Evolutionary conservation across 805 yeast genomes (phyloP).

Genomic region (Monosporozyma solicola): DNA sequence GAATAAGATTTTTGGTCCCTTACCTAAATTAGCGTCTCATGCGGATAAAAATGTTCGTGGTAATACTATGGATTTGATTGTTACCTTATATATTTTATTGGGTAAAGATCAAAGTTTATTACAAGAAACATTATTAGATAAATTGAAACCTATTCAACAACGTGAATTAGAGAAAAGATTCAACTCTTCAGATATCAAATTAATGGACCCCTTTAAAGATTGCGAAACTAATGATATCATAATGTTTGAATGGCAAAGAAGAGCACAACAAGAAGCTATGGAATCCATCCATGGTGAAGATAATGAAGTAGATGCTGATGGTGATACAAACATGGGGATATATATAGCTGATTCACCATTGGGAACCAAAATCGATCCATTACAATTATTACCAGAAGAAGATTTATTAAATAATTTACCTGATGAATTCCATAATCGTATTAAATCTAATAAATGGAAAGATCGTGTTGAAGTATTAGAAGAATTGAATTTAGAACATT

Average conservation of each 20-base stretch:
- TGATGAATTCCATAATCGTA: slow-evolving; percentile 42
- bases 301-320: slow-evolving; percentile 28
- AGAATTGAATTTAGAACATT: slow-evolving; percentile 37
- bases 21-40: slow-evolving; percentile 70
- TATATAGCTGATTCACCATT: not conserved
- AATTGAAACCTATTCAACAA: slow-evolving; percentile 85
- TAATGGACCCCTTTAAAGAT: not conserved
- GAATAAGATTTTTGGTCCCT: slow-evolving; percentile 40
- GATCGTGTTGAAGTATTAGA: slow-evolving; percentile 83
- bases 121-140: slow-evolving; percentile 50
- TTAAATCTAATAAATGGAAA: slow-evolving; percentile 73
- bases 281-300: not conserved
- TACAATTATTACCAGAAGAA: slow-evolving; percentile 60
- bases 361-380: slow-evolving; percentile 45
- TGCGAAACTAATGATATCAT: slow-evolving; percentile 21
- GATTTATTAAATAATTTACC: slow-evolving; percentile 63
- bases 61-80: slow-evolving; percentile 60
- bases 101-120: slow-evolving; percentile 43
- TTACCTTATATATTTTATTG: slow-evolving; percentile 65
- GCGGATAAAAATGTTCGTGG: slow-evolving; percentile 81
- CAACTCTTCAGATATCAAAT: slow-evolving; percentile 21
- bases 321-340: slow-evolving; percentile 30
- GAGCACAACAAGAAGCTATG: not conserved
- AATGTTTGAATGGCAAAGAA: slow-evolving; percentile 13
- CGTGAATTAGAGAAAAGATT: slow-evolving; percentile 69